A percentile compares a stretch with the other conserved stretches of the same genome.
phyloP scores from a whole-genome alignment of 78 protist genomes.

The Isochrysis galbana region DNA sequence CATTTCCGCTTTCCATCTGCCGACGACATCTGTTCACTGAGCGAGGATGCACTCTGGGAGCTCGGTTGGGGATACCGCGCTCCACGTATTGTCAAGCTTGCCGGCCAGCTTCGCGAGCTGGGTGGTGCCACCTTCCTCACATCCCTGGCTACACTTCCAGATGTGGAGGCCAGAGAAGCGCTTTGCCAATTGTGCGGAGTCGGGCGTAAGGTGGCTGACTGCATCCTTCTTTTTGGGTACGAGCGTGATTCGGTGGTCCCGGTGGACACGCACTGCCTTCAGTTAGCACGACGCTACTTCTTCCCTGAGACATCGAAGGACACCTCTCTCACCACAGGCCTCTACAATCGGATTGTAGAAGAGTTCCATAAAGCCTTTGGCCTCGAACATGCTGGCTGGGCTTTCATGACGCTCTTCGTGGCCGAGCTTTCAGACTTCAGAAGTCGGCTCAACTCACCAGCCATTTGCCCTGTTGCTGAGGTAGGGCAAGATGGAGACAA shows the following conservation, averaged over 20 bases:
- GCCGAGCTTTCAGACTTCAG: not conserved
- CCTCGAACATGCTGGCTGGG: not conserved
- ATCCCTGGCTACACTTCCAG: not conserved
- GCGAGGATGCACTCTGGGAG: not conserved
- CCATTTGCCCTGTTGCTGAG: too few species aligned
- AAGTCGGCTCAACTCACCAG: too few species aligned
- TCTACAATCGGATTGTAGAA: not conserved
- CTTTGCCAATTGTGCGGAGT: not conserved
- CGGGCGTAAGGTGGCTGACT: slow-evolving; percentile 31
- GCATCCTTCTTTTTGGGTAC: slow-evolving; percentile 6
- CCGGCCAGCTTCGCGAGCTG: not conserved
- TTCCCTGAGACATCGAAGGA: not conserved
- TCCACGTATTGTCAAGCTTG: not conserved
- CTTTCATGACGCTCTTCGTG: slow-evolving; percentile 4
- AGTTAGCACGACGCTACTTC: not conserved
- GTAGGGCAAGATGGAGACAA: too few species aligned
- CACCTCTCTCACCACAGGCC: not conserved
- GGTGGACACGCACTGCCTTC: slow-evolving; percentile 30
- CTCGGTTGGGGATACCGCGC: slow-evolving; percentile 34
- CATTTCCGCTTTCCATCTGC: not conserved
- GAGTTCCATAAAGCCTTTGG: not conserved
- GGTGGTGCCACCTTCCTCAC: not conserved
- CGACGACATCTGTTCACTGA: not conserved
- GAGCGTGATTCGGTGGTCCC: not conserved
- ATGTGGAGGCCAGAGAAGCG: not conserved